Base-by-base conservation (phyloP, 805 yeast genomes). In the Sugiyamaella valdiviana region DNA sequence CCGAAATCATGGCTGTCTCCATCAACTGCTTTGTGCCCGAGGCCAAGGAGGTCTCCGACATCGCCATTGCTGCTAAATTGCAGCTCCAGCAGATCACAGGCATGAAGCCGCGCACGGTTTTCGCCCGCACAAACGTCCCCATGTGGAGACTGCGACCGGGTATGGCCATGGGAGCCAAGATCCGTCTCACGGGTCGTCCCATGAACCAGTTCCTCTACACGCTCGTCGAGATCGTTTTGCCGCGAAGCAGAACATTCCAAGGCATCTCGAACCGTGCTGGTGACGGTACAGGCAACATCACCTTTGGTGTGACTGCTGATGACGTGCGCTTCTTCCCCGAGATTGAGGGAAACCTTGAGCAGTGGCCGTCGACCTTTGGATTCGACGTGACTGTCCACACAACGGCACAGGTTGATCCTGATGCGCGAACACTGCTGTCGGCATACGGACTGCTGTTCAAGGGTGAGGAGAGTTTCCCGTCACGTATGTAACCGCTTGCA, bases 41-140 rank as follows among this genome's bases (percentile, higher is more conserved):
- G 20, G 69, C 70, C 20, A 78, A 78, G 56, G 81, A 77, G 49
- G 80, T 83, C 58, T 76, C 80, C 39, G 82, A 88, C 69, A 72
- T 80, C 52, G 86, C 88, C 24, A 77, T 89, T 48, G 76, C 89
- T 29, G 87, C 95, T 9, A 73, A 79, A 45, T 74, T 87, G 51
- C 91, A 85, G 68, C 63, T 93, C 50, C 95, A 93, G 59, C 98
- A 91, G 65, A 85, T 93, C 60, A 91, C 99, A n/a, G 95, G 95
- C 52, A 80, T 76, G 52, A 86, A 88, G 65, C 89, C 97, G 36
- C 70, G 73, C 52, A 76, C 83, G 20, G 71, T 88, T 15, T 85
- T 72, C 62, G 83, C 95, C 38, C 84, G 79, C 61, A 75, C 86
- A 7, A 88, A 88, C 67, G 85, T 87, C 29, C 83, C 90, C 46